Percentiles rank a stretch among this genome's conserved stretches.
phyloP scores from a whole-genome alignment of 176 grass and related monocot species.

The Themeda triandra region DNA sequence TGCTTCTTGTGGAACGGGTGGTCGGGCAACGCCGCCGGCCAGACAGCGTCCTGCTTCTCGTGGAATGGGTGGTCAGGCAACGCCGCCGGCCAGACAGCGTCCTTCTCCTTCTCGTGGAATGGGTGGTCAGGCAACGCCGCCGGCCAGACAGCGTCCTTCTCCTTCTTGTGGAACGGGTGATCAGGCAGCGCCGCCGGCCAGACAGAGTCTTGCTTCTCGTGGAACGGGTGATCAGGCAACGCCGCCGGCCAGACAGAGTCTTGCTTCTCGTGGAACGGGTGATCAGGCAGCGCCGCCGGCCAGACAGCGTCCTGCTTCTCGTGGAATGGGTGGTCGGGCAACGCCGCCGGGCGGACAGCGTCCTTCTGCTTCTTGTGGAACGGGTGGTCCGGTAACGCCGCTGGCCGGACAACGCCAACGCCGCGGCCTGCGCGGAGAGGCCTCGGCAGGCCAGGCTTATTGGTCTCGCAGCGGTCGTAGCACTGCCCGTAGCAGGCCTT shows the following conservation, averaged over 20 bases:
- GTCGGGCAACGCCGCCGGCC: neutral
- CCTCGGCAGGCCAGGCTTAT: neutral
- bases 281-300: too few relatives aligned
- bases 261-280: too few relatives aligned
- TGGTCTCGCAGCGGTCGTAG: conserved; percentile 30
- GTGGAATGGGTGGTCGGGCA: neutral
- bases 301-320: neutral
- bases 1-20: conserved; percentile 3
- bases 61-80: neutral
- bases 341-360: neutral
- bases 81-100: neutral
- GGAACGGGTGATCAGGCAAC: neutral
- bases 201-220: neutral
- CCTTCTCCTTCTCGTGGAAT: neutral
- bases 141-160: neutral
- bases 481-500: conserved; percentile 28
- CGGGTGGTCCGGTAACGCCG: neutral
- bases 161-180: neutral
- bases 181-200: neutral
- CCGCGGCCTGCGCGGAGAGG: conserved; percentile 21
- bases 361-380: neutral
- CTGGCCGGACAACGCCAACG: neutral
- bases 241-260: neutral
- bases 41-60: neutral
- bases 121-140: neutral